phyloP scores from a whole-genome alignment of 2,329 filamentous ascomycete species.

The Arthroderma sp. region DNA sequence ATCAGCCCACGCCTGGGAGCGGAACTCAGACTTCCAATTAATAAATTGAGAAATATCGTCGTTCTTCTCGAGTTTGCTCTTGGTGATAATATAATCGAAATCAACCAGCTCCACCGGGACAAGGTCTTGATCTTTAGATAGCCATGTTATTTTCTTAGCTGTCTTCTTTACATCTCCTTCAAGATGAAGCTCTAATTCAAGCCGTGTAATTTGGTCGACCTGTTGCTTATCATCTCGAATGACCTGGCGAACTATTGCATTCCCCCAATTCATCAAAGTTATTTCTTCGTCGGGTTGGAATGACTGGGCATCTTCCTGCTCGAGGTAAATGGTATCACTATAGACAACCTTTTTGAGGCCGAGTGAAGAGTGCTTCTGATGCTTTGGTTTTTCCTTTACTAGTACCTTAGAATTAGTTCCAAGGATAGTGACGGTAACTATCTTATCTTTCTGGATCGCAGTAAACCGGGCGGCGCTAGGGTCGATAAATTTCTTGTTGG shows the following conservation, averaged over 20 bases:
- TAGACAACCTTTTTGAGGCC: constrained; percentile 78
- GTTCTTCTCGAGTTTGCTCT: constrained; percentile 72
- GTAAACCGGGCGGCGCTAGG: constrained; percentile 62
- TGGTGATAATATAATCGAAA: constrained; percentile 74
- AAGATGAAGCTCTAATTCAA: constrained; percentile 67
- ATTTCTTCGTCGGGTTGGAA: constrained; percentile 83
- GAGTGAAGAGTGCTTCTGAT: constrained; percentile 75
- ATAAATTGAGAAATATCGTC: constrained; percentile 69
- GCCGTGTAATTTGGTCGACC: constrained; percentile 14
- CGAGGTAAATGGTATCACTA: constrained; percentile 61
- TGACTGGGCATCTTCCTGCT: constrained; percentile 71
- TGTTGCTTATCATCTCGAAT: constrained; percentile 2
- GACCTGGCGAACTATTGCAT: constrained; percentile 16
- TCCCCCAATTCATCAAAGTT: constrained; percentile 60
- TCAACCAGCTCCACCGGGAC: constrained; percentile 66
- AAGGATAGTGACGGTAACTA: constrained; percentile 56
- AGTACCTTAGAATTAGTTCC: constrained; percentile 51
- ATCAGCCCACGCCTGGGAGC: constrained; percentile 60
- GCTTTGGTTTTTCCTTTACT: constrained; percentile 67
- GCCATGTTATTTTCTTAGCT: constrained; percentile 83
- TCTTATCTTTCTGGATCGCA: constrained; percentile 55
- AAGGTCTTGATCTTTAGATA: constrained; percentile 57
- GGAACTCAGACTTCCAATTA: constrained; percentile 55
- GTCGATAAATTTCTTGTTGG: constrained; percentile 73
- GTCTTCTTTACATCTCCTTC: constrained; percentile 80